phyloP scores from a whole-genome alignment of 805 yeast species.

The Metschnikowia noctiluminum region DNA sequence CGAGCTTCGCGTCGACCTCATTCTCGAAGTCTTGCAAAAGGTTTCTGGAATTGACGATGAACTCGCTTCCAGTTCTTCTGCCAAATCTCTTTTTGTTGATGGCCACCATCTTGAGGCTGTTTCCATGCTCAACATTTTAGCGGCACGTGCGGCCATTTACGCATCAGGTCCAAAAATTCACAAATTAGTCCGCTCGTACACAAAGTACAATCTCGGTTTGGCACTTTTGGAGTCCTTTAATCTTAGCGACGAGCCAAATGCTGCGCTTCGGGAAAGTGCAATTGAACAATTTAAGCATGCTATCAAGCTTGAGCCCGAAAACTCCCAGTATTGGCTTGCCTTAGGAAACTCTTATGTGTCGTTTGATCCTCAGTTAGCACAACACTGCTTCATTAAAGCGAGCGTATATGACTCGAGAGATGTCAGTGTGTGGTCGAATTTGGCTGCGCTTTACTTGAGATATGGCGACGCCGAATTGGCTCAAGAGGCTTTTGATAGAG shows the following conservation, averaged over 20 bases:
- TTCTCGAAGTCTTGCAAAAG: constrained; percentile 16
- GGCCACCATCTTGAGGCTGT: constrained; percentile 30
- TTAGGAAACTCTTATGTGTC: constrained; percentile 73
- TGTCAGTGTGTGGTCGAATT: constrained; percentile 70
- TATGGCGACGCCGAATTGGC: constrained; percentile 72
- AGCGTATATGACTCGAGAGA: constrained; percentile 65
- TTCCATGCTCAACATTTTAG: constrained; percentile 39
- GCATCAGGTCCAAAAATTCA: constrained; percentile 35
- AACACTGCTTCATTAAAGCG: constrained; percentile 90
- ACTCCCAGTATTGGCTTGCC: constrained; percentile 74
- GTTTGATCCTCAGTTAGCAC: constrained; percentile 69
- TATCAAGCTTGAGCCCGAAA: constrained; percentile 65
- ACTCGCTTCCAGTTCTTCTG: constrained; percentile 18
- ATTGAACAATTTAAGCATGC: constrained; percentile 61
- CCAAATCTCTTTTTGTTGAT: constrained; percentile 8
- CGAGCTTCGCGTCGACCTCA: constrained; percentile 42
- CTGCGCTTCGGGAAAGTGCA: constrained; percentile 45
- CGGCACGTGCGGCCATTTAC: constrained; percentile 44
- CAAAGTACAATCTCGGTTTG: constrained; percentile 68
- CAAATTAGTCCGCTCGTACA: constrained; percentile 51
- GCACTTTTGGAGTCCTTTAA: constrained; percentile 49
- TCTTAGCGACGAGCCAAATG: constrained; percentile 6
- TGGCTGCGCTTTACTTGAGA: constrained; percentile 72
- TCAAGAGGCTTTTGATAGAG: constrained; percentile 62
- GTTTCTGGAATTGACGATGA: constrained; percentile 19